Percentiles rank a stretch among this genome's conserved stretches.
Conservation (phyloP, 225 moss, liverwort and hornwort genomes). For the Polytrichum commune region DNA sequence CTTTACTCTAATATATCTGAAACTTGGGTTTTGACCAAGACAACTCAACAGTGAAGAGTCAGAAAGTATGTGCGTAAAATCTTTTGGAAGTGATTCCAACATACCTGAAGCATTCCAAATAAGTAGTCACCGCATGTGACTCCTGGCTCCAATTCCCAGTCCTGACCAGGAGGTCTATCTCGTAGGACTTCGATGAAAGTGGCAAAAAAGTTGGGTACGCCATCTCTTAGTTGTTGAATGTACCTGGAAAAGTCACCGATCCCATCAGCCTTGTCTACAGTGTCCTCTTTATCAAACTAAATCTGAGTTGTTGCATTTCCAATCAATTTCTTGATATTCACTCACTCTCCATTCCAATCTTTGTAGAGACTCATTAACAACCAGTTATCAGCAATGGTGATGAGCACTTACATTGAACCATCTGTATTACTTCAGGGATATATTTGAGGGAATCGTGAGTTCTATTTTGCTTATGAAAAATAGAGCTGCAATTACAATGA, state of each 20-base stretch:
- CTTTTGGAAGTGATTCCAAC: neutral
- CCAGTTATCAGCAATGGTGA: no score
- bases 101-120: conserved; percentile 90
- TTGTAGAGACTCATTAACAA: no score
- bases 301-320: conserved; percentile 7
- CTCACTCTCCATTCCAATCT: no score
- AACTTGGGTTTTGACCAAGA: no score
- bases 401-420: no score
- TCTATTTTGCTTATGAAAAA: no score
- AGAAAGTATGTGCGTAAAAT: neutral
- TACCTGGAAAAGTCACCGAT: conserved; percentile 42
- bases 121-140: conserved; percentile 87
- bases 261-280: conserved; percentile 6
- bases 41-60: neutral
- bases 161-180: conserved; percentile 80
- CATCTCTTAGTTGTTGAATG: conserved; percentile 86
- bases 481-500: no score
- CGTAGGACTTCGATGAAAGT: conserved; percentile 88
- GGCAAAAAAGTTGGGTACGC: conserved; percentile 81
- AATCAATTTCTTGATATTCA: neutral
- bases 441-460: no score
- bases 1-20: no score
- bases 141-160: conserved; percentile 94
- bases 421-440: no score
- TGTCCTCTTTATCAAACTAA: neutral